phyloP scores from a whole-genome alignment of 208 protist genomes.

The Wallacemonas sp. region DNA sequence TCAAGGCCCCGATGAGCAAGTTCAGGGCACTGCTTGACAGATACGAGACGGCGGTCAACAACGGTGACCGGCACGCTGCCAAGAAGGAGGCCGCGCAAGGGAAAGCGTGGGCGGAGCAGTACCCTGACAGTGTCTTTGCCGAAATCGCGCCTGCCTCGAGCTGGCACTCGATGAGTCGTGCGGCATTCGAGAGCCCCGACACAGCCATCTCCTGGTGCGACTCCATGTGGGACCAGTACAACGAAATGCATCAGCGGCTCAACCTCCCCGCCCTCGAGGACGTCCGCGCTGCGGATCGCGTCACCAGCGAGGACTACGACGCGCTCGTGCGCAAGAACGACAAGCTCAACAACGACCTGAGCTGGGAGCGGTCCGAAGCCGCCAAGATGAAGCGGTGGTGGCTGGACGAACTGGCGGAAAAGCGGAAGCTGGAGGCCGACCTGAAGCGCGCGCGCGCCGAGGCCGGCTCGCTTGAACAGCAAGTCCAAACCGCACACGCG shows the following conservation, averaged over 20 bases:
- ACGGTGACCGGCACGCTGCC: background rate
- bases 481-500: background rate
- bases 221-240: background rate
- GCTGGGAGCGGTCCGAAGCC: background rate
- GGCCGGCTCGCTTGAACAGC: too few relatives aligned
- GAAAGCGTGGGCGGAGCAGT: background rate
- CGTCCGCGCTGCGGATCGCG: background rate
- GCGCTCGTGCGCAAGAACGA: background rate
- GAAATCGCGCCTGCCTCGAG: background rate
- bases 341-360: background rate
- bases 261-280: background rate
- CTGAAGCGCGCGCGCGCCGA: background rate
- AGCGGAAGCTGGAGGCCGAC: background rate
- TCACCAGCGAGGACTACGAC: background rate
- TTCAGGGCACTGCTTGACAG: background rate
- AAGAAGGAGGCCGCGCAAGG: background rate
- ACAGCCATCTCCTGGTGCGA: background rate
- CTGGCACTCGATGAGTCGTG: background rate
- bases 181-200: background rate
- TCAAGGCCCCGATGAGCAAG: conserved; percentile 12
- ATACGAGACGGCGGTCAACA: conserved; percentile 1
- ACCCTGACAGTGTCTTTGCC: conserved; percentile 6
- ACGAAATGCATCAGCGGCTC: background rate
- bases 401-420: background rate
- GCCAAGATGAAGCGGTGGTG: conserved; percentile 2